Evolutionary conservation across 1,284 basidiomycete species (phyloP).

Genomic region (Polyporus tsugae): DNA sequence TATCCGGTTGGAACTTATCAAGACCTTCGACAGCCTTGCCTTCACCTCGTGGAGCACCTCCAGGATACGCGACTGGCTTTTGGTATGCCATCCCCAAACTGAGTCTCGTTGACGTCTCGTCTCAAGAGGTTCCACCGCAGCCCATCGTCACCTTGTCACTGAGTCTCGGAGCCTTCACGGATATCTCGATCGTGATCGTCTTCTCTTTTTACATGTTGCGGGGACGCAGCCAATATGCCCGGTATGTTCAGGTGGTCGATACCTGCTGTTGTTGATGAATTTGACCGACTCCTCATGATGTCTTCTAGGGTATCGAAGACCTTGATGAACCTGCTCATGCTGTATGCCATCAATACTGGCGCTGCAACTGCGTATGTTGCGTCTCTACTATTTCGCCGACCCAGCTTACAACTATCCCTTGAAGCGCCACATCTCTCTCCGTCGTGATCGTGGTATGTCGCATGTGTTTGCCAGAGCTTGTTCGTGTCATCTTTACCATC

Average conservation of each 20-base stretch:
- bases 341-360: neutral
- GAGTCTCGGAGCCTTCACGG: neutral
- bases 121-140: neutral
- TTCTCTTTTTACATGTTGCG: neutral
- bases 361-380: neutral
- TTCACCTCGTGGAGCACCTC: neutral
- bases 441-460: neutral
- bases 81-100: neutral
- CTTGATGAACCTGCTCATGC: neutral
- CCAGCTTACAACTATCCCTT: neutral
- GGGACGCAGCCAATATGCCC: neutral
- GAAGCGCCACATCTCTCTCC: neutral
- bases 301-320: neutral
- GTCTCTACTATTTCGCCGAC: neutral
- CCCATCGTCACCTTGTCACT: neutral
- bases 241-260: neutral
- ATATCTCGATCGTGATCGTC: neutral
- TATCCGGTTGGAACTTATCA: neutral
- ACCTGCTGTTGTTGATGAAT: neutral
- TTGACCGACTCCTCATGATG: neutral
- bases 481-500: neutral
- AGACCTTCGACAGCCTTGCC: neutral
- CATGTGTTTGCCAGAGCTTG: neutral
- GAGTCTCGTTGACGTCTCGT: neutral
- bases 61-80: neutral